phyloP scores from a whole-genome alignment of 2,329 filamentous ascomycete species.

The Hypoxylon sp. region DNA sequence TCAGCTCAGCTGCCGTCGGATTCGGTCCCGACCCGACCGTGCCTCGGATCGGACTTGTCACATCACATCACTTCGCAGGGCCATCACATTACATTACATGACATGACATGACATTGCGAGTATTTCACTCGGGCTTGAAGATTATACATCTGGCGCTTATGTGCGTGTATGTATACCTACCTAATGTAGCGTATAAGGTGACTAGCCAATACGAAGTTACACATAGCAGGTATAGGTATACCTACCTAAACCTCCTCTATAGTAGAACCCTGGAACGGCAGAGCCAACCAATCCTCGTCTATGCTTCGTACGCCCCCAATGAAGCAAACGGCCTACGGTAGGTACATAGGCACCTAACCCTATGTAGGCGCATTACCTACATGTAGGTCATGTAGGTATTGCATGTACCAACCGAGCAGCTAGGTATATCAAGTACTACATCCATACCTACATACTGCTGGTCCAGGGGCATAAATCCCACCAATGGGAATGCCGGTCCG shows the following conservation, averaged over 20 bases:
- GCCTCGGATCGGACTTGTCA: too few species aligned
- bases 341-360: too few species aligned
- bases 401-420: too few species aligned
- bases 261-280: not conserved
- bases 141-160: not conserved
- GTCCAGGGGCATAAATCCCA: slow-evolving; percentile 2
- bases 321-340: too few species aligned
- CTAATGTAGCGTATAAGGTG: not conserved
- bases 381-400: too few species aligned
- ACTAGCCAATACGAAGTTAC: not conserved
- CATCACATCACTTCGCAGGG: not conserved
- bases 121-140: not conserved
- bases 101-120: not conserved
- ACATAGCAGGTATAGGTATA: too few species aligned
- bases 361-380: too few species aligned
- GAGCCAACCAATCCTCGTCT: too few species aligned
- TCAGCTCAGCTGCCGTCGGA: not conserved
- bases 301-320: too few species aligned
- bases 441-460: not conserved
- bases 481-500: slow-evolving; percentile 8
- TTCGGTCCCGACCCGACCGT: not conserved
- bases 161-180: not conserved
- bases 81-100: not conserved
- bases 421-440: not conserved
- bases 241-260: too few species aligned